Percentiles rank a stretch among this genome's conserved stretches.
Conservation (phyloP, 140 eudicot species). For the Oenanthe javanica region DNA sequence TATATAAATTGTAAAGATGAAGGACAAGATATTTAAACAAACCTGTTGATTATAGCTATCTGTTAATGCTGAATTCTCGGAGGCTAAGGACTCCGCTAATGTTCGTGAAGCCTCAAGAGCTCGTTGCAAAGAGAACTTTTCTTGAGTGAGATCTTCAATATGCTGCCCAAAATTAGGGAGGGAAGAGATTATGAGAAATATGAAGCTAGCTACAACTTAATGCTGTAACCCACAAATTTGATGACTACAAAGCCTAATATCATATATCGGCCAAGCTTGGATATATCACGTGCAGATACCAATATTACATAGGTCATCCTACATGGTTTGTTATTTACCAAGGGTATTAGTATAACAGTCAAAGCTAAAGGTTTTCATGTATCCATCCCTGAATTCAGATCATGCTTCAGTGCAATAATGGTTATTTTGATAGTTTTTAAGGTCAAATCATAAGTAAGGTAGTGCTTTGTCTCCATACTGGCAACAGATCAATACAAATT, state of each 20-base stretch:
- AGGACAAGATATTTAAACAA: constrained; percentile 2
- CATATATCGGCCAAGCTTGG: not conserved
- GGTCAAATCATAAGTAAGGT: not conserved
- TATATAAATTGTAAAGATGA: not conserved
- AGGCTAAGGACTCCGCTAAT: constrained; percentile 83
- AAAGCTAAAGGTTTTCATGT: not conserved
- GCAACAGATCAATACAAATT: not conserved
- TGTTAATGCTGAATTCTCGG: constrained; percentile 86
- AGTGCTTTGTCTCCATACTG: not conserved
- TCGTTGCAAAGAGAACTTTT: constrained; percentile 93
- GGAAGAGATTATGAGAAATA: constrained; percentile 2
- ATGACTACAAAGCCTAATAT: constrained; percentile 3
- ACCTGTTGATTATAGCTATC: constrained; percentile 97
- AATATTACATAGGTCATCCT: not conserved
- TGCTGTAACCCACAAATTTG: not conserved
- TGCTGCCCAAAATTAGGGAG: constrained; percentile 40
- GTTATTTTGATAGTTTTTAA: not conserved
- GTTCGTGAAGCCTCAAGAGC: constrained; percentile 90
- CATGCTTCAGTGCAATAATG: not conserved
- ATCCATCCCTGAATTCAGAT: not conserved
- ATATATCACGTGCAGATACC: not conserved
- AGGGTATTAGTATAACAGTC: not conserved
- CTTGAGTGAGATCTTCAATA: constrained; percentile 97
- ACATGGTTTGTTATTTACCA: not conserved
- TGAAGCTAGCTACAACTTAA: not conserved